Evolutionary conservation across 2,329 filamentous ascomycete species (phyloP), one percentile per base, ranked within the genome.

Genomic region (Trichoderma simmonsii): DNA sequence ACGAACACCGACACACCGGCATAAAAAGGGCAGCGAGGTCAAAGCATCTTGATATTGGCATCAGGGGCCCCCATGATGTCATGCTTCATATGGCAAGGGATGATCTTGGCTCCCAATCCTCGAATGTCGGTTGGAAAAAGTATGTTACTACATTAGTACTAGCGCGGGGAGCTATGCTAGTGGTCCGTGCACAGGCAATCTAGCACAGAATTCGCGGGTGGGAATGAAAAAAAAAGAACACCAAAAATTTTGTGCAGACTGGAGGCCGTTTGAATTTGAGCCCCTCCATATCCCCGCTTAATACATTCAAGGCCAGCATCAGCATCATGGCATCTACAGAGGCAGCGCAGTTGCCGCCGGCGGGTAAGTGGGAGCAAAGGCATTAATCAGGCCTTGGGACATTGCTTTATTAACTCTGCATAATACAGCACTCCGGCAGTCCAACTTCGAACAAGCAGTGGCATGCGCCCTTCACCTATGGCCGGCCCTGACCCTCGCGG

Each of bases 391-490:
- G 62, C 56, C 72, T 51, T 63, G 71, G 72, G 18, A 73, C 9
- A 72, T 39, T 21, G 21, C 18, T 65, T 28, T 11, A 26, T 74
- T 30, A 72, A 43, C 56, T 26, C n/a, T 51, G 26, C 7, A 73
- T 48, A 32, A 75, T 73, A 61, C 77, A 88, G 87, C 86, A 77
- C 83, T 83, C 77, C 86, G 87, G 77, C 87, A 91, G 79, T 82
- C 86, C 75, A 87, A 90, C 78, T 93, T 98, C 84, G 96, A 98
- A 81, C 91, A 96, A 78, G 92, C 90, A 79, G 92, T 98, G 77
- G 94, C 93, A 80, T 91, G 96, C 80, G 85, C 92, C 57, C 89
- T 99, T 75, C 90, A 95, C 84, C 89, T 93, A 79, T 99, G 96
- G 96, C 91, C 92, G 8, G 92, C 93, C 36, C 91, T 99, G 69